phyloP scores from a whole-genome alignment of 192 early-diverging fungal species.

The Backusella psychrophila region DNA sequence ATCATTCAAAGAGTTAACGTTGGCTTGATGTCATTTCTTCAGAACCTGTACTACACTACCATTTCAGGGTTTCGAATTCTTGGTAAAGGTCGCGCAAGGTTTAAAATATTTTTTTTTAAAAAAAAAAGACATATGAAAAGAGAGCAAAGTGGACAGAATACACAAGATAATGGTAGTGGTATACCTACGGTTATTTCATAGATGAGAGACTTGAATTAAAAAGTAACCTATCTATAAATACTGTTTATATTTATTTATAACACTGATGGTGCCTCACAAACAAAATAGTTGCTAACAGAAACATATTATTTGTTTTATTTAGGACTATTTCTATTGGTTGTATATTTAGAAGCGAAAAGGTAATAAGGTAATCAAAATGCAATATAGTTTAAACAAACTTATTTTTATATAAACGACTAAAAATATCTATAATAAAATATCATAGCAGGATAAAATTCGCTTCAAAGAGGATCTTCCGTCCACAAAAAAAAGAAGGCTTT shows the following conservation, averaged over 20 bases:
- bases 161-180: not conserved
- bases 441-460: not conserved
- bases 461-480: not conserved
- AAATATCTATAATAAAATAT: not conserved
- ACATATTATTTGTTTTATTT: not conserved
- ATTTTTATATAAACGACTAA: not conserved
- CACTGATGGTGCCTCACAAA: not conserved
- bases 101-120: not conserved
- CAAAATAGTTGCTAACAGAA: not conserved
- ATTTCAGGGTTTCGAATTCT: not conserved
- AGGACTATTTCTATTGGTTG: too few relatives aligned
- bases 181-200: not conserved
- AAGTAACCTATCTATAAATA: not conserved
- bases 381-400: not conserved
- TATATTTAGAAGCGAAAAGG: not conserved
- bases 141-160: not conserved
- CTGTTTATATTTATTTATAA: not conserved
- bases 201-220: not conserved
- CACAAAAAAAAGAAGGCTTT: not conserved
- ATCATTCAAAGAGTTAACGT: not conserved
- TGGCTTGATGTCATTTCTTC: not conserved
- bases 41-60: not conserved
- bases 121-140: not conserved
- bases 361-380: not conserved
- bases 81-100: too few relatives aligned